A percentile compares a stretch with the other conserved stretches of the same genome.
Evolutionary conservation across 345 rosid genomes (phyloP).

Genomic region (Moricandia moricandioides): DNA sequence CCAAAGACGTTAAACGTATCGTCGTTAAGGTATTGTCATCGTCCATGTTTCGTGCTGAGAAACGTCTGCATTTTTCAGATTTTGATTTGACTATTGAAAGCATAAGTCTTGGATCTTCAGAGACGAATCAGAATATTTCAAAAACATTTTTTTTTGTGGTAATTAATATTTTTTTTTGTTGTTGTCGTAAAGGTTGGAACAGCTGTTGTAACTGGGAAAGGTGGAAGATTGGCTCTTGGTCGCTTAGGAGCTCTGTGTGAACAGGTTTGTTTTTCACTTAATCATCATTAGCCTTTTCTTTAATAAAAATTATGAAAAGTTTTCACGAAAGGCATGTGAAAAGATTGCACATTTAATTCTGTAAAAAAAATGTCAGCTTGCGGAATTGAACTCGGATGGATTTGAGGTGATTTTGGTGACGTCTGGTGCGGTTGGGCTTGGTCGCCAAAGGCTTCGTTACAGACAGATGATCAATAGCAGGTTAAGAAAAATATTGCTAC

Average conservation of each 20-base stretch:
- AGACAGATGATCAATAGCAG: slow-evolving; percentile 89
- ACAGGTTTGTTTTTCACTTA: slow-evolving; percentile 47
- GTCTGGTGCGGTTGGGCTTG: slow-evolving; percentile 96
- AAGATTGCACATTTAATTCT: slow-evolving; percentile 13
- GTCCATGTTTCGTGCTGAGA: neutral
- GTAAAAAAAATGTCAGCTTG: slow-evolving; percentile 50
- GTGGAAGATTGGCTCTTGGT: no score
- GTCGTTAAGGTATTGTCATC: slow-evolving; percentile 60
- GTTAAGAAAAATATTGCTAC: slow-evolving; percentile 35
- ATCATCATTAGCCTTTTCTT: no score
- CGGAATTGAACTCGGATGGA: slow-evolving; percentile 76
- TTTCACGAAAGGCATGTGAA: slow-evolving; percentile 24
- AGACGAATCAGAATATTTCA: neutral
- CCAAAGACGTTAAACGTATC: slow-evolving; percentile 84
- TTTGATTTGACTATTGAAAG: neutral
- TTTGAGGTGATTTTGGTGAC: slow-evolving; percentile 87
- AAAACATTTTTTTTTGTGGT: neutral
- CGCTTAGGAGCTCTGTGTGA: slow-evolving; percentile 50
- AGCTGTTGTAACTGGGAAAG: slow-evolving; percentile 29
- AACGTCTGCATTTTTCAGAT: slow-evolving; percentile 24
- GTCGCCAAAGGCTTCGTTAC: slow-evolving; percentile 93
- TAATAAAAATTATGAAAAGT: neutral
- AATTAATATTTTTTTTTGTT: slow-evolving; percentile 2
- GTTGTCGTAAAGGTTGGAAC: slow-evolving; percentile 72
- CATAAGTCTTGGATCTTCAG: neutral